Evolutionary conservation across 495 filamentous ascomycete genomes (phyloP).

Genomic region (Staphylotrichum longicolle): DNA sequence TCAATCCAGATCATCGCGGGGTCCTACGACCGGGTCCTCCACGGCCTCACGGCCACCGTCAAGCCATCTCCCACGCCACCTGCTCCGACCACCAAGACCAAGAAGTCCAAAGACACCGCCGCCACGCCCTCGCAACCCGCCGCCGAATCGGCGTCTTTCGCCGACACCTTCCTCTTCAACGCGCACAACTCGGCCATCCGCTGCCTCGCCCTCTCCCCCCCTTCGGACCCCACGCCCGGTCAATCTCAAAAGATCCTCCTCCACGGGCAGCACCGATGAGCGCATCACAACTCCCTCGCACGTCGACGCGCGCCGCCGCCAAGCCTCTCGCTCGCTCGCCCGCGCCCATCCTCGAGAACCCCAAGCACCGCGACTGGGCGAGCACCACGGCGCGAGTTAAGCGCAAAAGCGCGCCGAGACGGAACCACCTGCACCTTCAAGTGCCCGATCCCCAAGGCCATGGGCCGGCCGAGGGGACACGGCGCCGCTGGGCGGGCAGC

Average conservation of each 20-base stretch:
- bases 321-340: constrained; percentile 60
- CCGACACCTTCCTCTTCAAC: constrained; percentile 94
- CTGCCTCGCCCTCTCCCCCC: constrained; percentile 82
- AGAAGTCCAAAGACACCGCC: constrained; percentile 23
- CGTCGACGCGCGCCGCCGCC: constrained; percentile 36
- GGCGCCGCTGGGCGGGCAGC: constrained; percentile 74
- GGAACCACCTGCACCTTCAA: constrained; percentile 86
- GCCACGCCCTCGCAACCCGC: constrained; percentile 21
- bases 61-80: constrained; percentile 30
- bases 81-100: constrained; percentile 10
- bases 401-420: too few relatives aligned
- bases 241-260: constrained; percentile 71
- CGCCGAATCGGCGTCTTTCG: constrained; percentile 56
- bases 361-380: constrained; percentile 85
- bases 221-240: constrained; percentile 57
- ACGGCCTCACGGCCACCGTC: constrained; percentile 81
- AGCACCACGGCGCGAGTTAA: too few relatives aligned
- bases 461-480: constrained; percentile 88
- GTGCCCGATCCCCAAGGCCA: constrained; percentile 77
- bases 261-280: constrained; percentile 83
- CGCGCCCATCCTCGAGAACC: constrained; percentile 75
- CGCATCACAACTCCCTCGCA: too few relatives aligned
- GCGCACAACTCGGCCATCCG: constrained; percentile 88
- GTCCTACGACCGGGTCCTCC: constrained; percentile 90
- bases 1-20: constrained; percentile 87